Conservation (phyloP, 2,329 filamentous ascomycete species). For the Trichoderma koningii region DNA sequence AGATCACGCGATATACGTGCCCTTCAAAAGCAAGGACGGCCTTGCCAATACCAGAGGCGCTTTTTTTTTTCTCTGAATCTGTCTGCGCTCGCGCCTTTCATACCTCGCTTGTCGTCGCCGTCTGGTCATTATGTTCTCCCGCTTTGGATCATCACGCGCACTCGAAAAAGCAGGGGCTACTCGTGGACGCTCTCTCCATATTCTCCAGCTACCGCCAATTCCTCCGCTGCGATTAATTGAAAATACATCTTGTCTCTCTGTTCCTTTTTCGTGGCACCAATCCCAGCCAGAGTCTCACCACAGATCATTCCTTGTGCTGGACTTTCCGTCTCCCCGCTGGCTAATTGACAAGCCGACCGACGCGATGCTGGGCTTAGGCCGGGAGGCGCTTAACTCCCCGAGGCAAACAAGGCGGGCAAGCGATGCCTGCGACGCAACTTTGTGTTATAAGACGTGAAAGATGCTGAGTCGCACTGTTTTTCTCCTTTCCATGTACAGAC, state of each 20-base stretch:
- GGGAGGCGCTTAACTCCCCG: conserved; percentile 21
- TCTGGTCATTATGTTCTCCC: neutral
- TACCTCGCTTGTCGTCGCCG: neutral
- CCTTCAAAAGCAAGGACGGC: neutral
- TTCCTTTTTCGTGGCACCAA: no score
- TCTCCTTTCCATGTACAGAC: neutral
- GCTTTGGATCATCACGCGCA: neutral
- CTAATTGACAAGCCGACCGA: neutral
- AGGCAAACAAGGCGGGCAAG: neutral
- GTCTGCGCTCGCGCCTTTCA: neutral
- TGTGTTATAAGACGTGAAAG: neutral
- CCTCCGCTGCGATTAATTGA: no score
- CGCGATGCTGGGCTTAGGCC: neutral
- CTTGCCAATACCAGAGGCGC: neutral
- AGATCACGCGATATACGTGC: neutral
- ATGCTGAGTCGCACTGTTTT: conserved; percentile 1
- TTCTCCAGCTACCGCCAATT: no score
- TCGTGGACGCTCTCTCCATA: neutral
- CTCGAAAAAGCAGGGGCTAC: neutral
- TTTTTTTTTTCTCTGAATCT: neutral
- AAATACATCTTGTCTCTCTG: no score
- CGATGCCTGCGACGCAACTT: neutral
- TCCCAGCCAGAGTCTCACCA: neutral
- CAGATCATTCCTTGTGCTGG: neutral
- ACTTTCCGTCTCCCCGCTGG: neutral